Evolutionary conservation across 2,329 filamentous ascomycete genomes (phyloP).

Genomic region (Calycina herbarum): DNA sequence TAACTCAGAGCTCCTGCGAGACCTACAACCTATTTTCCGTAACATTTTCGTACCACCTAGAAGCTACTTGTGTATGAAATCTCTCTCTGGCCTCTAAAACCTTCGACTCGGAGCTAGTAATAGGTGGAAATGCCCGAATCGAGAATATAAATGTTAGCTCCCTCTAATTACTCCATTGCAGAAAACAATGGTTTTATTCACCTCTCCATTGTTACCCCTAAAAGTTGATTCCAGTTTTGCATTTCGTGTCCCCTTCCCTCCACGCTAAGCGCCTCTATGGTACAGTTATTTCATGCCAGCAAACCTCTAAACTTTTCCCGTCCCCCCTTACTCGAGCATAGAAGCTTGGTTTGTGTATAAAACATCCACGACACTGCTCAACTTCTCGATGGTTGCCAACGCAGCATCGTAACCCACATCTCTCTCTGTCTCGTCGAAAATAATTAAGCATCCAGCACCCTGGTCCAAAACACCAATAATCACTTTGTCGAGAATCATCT

Average conservation of each 20-base stretch:
- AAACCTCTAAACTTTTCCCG: slow-evolving; percentile 12
- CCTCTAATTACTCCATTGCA: too few species aligned
- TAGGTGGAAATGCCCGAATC: too few species aligned
- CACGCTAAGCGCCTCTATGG: slow-evolving; percentile 30
- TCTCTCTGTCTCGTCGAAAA: slow-evolving; percentile 91
- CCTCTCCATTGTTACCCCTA: too few species aligned
- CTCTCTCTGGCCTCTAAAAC: too few species aligned
- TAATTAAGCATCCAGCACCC: slow-evolving; percentile 94
- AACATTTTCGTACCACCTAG: too few species aligned
- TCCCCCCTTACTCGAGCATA: slow-evolving; percentile 71
- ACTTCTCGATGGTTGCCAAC: slow-evolving; percentile 90
- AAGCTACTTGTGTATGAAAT: too few species aligned
- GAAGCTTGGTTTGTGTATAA: slow-evolving; percentile 98
- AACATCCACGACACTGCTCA: slow-evolving; percentile 95
- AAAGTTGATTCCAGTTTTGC: not conserved
- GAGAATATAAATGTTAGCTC: too few species aligned
- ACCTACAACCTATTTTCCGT: too few species aligned
- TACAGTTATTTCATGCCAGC: slow-evolving; percentile 29
- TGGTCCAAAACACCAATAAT: slow-evolving; percentile 97
- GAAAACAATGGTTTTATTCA: too few species aligned
- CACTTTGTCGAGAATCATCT: slow-evolving; percentile 99
- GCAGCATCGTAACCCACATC: slow-evolving; percentile 95
- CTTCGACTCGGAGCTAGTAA: too few species aligned
- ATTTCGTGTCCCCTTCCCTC: slow-evolving; percentile 4
- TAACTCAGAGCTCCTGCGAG: too few species aligned